Evolutionary conservation across 805 yeast genomes (phyloP).

Genomic region (Wickerhamiella brachini): DNA sequence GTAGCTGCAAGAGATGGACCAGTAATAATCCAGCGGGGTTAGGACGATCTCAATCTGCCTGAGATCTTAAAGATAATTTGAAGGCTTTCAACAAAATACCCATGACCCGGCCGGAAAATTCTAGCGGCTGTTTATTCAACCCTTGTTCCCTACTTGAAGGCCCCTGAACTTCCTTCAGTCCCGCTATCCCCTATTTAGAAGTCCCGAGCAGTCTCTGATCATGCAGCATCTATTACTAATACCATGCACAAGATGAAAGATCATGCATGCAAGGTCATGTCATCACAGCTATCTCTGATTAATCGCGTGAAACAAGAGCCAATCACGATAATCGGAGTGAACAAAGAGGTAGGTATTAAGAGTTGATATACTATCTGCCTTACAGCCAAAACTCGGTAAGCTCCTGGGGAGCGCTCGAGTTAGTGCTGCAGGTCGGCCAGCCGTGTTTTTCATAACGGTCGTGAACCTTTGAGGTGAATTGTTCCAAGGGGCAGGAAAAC

Average conservation of each 20-base stretch:
- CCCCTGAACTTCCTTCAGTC: no score
- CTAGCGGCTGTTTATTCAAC: no score
- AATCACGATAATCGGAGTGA: not conserved
- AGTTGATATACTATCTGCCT: not conserved
- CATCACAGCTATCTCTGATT: not conserved
- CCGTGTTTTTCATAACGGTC: not conserved
- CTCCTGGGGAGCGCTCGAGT: constrained; percentile 12
- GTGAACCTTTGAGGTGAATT: constrained; percentile 15
- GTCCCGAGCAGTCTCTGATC: no score
- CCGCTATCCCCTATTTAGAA: no score
- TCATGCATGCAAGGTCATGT: not conserved
- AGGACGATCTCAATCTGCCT: not conserved
- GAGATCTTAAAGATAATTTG: not conserved
- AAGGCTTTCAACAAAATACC: no score
- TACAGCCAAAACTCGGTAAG: constrained; percentile 19
- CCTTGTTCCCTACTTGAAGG: no score
- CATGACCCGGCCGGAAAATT: not conserved
- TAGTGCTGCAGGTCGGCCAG: constrained; percentile 8
- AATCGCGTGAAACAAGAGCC: not conserved
- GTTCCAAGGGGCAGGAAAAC: constrained; percentile 31
- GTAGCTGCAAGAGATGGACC: not conserved
- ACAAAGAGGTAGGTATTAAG: not conserved
- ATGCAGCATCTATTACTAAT: not conserved
- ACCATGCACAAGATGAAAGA: not conserved
- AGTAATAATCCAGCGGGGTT: not conserved